phyloP scores from a whole-genome alignment of 495 filamentous ascomycete genomes.

The Filosporella fistucella region DNA sequence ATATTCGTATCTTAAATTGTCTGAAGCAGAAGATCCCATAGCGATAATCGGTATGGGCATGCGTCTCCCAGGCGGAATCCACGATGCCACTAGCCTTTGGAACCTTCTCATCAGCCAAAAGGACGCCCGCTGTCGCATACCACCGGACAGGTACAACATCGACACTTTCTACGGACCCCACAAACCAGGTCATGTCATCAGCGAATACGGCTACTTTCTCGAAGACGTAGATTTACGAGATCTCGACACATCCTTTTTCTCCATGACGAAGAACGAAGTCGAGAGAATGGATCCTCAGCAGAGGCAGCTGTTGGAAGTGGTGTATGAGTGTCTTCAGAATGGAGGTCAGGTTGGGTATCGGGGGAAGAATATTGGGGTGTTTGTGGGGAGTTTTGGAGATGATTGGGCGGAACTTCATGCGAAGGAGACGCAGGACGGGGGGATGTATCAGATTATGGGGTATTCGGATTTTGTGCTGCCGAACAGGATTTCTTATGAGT shows the following conservation, averaged over 20 bases:
- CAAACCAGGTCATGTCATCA: background rate
- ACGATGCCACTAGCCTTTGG: conserved; percentile 31
- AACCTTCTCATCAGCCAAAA: conserved; percentile 34
- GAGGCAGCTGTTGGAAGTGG: conserved; percentile 46
- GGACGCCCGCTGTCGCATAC: conserved; percentile 2
- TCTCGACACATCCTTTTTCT: conserved; percentile 35
- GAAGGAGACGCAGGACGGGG: too few species aligned
- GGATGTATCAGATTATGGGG: too few species aligned
- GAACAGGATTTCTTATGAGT: conserved; percentile 57
- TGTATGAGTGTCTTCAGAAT: conserved; percentile 16
- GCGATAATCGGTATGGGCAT: conserved; percentile 47
- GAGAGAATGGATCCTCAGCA: conserved; percentile 53
- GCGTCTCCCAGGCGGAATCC: conserved; percentile 41
- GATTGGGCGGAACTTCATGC: conserved; percentile 33
- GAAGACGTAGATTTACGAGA: conserved; percentile 2
- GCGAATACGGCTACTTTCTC: conserved; percentile 5
- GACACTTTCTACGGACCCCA: conserved; percentile 1
- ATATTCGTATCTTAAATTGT: too few species aligned
- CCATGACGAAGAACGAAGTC: conserved; percentile 37
- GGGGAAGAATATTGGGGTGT: conserved; percentile 23
- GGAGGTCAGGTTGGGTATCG: conserved; percentile 3
- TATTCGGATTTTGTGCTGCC: conserved; percentile 51
- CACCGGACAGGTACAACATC: conserved; percentile 1
- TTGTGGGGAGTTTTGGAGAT: conserved; percentile 27
- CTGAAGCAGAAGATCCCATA: conserved; percentile 32